Evolutionary conservation across 1,284 basidiomycete species (phyloP).

Genomic region (Golubevia pallescens): DNA sequence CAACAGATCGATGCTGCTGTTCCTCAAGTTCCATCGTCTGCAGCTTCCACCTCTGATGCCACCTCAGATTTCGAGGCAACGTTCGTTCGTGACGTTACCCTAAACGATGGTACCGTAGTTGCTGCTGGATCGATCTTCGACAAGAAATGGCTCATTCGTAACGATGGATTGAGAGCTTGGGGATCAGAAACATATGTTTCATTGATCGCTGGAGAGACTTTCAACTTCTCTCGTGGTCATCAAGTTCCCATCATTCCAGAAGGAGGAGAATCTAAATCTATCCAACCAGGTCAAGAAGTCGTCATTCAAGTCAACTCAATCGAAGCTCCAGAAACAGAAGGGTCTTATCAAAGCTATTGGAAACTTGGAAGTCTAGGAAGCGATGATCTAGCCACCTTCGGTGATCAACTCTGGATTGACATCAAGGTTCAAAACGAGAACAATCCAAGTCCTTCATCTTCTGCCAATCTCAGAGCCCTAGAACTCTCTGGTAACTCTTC

Average conservation of each 20-base stretch:
- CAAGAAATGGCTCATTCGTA: slow-evolving; percentile 18
- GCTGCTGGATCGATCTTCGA: slow-evolving; percentile 20
- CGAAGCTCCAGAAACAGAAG: slow-evolving; percentile 5
- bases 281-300: slow-evolving; percentile 8
- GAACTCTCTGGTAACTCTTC: slow-evolving; percentile 4
- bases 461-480: background rate
- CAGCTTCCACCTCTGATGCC: background rate
- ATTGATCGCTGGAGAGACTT: slow-evolving; percentile 3
- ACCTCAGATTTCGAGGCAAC: slow-evolving; percentile 11
- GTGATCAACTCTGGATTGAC: slow-evolving; percentile 18
- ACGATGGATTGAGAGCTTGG: slow-evolving; percentile 18
- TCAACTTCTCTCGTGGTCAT: background rate
- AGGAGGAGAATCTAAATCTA: background rate
- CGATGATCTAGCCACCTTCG: slow-evolving; percentile 1
- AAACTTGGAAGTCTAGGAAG: slow-evolving; percentile 3
- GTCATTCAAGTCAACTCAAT: slow-evolving; percentile 1
- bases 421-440: slow-evolving; percentile 6
- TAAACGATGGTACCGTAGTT: slow-evolving; percentile 13
- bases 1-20: background rate
- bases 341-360: slow-evolving; percentile 8
- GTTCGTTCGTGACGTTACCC: slow-evolving; percentile 13
- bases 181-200: slow-evolving; percentile 1
- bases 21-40: background rate
- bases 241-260: background rate
- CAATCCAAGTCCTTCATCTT: background rate